Percentiles rank a stretch among this genome's conserved stretches.
Conservation (phyloP, 495 filamentous ascomycete genomes). For the Patellaria atrata region DNA sequence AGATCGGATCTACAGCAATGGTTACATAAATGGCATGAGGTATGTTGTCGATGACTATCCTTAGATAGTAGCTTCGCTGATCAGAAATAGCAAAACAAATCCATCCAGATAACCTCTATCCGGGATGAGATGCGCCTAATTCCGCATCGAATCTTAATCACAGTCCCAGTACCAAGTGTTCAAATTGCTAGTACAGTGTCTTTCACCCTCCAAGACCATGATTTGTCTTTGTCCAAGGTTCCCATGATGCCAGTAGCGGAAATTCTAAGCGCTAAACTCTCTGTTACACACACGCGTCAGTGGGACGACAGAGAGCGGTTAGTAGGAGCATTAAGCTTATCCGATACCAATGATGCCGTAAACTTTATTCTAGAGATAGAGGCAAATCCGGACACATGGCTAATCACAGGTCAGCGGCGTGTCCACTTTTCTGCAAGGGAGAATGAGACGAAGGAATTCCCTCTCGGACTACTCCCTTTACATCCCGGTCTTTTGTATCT, state of each 20-base stretch:
- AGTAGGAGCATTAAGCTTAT: slow-evolving; percentile 12
- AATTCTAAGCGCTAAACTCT: slow-evolving; percentile 53
- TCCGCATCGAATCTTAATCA: slow-evolving; percentile 41
- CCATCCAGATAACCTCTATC: slow-evolving; percentile 4
- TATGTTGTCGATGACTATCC: slow-evolving; percentile 3
- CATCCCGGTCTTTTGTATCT: slow-evolving; percentile 58
- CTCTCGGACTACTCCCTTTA: slow-evolving; percentile 63
- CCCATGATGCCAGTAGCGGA: slow-evolving; percentile 49
- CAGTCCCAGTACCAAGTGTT: slow-evolving; percentile 76
- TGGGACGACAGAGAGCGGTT: slow-evolving; percentile 46
- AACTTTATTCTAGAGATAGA: slow-evolving; percentile 78
- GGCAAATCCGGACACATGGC: slow-evolving; percentile 62
- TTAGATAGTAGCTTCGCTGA: slow-evolving; percentile 4
- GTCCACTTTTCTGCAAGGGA: slow-evolving; percentile 55
- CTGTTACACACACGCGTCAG: slow-evolving; percentile 58
- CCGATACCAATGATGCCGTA: slow-evolving; percentile 33
- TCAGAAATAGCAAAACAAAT: slow-evolving; percentile 7
- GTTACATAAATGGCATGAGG: slow-evolving; percentile 26
- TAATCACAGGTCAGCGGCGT: slow-evolving; percentile 66
- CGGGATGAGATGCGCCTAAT: background rate
- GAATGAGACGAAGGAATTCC: slow-evolving; percentile 35
- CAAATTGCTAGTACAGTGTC: slow-evolving; percentile 74
- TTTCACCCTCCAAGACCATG: slow-evolving; percentile 37
- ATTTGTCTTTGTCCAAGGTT: slow-evolving; percentile 18
- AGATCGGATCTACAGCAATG: slow-evolving; percentile 17